Base-by-base conservation (phyloP, 2,329 filamentous ascomycete genomes). In the Alternaria sp. region DNA sequence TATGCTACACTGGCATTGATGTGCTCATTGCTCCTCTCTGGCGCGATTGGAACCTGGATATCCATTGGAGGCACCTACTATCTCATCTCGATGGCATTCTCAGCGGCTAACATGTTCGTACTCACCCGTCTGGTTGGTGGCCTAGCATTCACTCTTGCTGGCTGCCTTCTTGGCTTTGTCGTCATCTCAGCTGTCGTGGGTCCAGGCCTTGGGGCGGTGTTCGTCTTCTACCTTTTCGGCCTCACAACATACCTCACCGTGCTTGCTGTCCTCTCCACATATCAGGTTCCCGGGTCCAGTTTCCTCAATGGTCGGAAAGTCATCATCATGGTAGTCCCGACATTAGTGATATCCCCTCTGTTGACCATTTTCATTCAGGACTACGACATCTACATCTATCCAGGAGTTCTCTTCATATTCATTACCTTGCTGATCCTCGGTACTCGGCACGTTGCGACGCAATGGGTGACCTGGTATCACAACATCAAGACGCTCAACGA, bases 51-150 rank as follows among this genome's bases (percentile, higher is more conserved):
- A 23, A 88, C 87, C 7, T 89, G 87, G 87, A 88, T 89, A 44
- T 86, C 86, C 7, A 87, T 86, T 59, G 86, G 86, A 26, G 88
- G 88, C 2, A 87, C 86, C 30, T 90, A 89, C 74, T 90, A 90
- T 66, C 82, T 89, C 6, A 81, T 84, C 44, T 85, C 83, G 0
- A 85, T 86, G 84, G 85, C 85, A 2, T 87, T 86, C 65, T 83
- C 84, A 1, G 84, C 84, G 2, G 83, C 84, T 50, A 86, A 85
- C 64, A 85, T 86, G 83, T 86, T 86, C 62, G 82, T 86, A 11
- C 77, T 86, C 21, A 85, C 83, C n/a, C 79, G 84, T 15, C 70
- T 85, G n/a, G 80, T 85, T 59, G 83, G 83, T n/a, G 83, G 85
- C 28, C 77, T 85, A 46, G 83, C 83, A 4, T 83, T 85, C 60